Evolutionary conservation across 176 grass and related monocot species (phyloP), one percentile per base, ranked within the genome.

Genomic region (Alloteropsis semialata): DNA sequence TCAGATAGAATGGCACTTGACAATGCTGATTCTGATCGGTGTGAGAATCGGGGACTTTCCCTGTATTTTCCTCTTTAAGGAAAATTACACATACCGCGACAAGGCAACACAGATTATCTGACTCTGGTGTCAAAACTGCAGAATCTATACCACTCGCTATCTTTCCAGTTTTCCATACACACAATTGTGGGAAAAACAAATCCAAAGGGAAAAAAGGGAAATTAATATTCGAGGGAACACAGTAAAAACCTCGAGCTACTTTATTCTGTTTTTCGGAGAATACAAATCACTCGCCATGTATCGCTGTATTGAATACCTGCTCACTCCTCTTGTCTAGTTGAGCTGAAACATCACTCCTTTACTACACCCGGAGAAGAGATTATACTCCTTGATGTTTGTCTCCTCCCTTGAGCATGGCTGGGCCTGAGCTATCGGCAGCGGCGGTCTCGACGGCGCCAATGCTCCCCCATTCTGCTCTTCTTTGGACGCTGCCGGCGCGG

Each of bases 301-400:
- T 74, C 45, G 21, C 49, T 81, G 82, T 79, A 38, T 62, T 73
- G 58, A 79, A 84, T 87, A 57, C 28, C 38, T 58, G 50, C 50
- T 38, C 42, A 24, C 39, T 69, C 55, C 48, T 72, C 38, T 27
- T 74, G 63, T 77, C 84, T 89, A 94, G 85, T 90, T 72, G 67
- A 97, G 87, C 7, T 87, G 80, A 83, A 93, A 91, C 49, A 72
- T 54, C 15, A 77, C 69, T 32, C 69, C 89, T 45, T 53, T 87
- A 81, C 53, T 89, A 81, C 82, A 84, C 41, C 85, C 78, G 54
- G 91, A 91, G 88, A 97, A 97, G n/a, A 97, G 76, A 81, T 92
- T 91, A 53, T 97, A 97, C 83, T 97, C 94, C 86, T 93, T 88
- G 42, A 93, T 76, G 30, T 84, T 84, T 6, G 78, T 89, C 74